Evolutionary conservation across 352 stramenopile genomes (phyloP).

Genomic region (Phytophthora tubulina): DNA sequence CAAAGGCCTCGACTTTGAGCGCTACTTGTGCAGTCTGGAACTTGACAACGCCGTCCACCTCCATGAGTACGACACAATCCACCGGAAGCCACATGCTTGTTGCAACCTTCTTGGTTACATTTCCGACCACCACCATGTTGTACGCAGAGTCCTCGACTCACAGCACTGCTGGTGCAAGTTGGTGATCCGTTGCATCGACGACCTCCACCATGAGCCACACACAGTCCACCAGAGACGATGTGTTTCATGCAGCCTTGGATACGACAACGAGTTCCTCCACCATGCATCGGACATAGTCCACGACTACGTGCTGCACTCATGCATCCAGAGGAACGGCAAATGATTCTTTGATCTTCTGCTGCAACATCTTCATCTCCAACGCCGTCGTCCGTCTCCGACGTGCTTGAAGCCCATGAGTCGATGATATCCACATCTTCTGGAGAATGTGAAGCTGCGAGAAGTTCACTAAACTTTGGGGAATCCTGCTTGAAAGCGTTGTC

Average conservation of each 20-base stretch:
- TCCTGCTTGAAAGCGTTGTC: slow-evolving; percentile 15
- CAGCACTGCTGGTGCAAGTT: slow-evolving; percentile 60
- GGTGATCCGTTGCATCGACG: slow-evolving; percentile 54
- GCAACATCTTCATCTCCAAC: slow-evolving; percentile 25
- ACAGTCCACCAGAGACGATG: slow-evolving; percentile 70
- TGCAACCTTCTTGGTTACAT: slow-evolving; percentile 70
- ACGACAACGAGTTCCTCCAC: slow-evolving; percentile 68
- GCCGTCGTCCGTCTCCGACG: slow-evolving; percentile 42
- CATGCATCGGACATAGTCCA: slow-evolving; percentile 65
- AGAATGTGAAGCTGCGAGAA: slow-evolving; percentile 35
- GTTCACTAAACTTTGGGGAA: slow-evolving; percentile 33
- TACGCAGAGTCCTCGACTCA: slow-evolving; percentile 70
- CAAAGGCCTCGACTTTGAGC: slow-evolving; percentile 85
- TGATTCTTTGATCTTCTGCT: slow-evolving; percentile 18
- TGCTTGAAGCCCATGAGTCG: slow-evolving; percentile 30
- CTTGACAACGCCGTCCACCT: slow-evolving; percentile 81
- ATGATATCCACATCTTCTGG: slow-evolving; percentile 8
- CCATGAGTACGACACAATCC: slow-evolving; percentile 86
- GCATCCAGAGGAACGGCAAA: slow-evolving; percentile 40
- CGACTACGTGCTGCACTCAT: slow-evolving; percentile 61
- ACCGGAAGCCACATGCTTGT: slow-evolving; percentile 81
- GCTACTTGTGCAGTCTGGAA: slow-evolving; percentile 79
- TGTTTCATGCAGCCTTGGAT: slow-evolving; percentile 64
- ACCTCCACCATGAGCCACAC: slow-evolving; percentile 70
- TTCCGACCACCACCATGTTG: slow-evolving; percentile 79